Percentiles rank a stretch among this genome's conserved stretches.
phyloP scores from a whole-genome alignment of 2,329 filamentous ascomycete species.

The Aureobasidium sp. region DNA sequence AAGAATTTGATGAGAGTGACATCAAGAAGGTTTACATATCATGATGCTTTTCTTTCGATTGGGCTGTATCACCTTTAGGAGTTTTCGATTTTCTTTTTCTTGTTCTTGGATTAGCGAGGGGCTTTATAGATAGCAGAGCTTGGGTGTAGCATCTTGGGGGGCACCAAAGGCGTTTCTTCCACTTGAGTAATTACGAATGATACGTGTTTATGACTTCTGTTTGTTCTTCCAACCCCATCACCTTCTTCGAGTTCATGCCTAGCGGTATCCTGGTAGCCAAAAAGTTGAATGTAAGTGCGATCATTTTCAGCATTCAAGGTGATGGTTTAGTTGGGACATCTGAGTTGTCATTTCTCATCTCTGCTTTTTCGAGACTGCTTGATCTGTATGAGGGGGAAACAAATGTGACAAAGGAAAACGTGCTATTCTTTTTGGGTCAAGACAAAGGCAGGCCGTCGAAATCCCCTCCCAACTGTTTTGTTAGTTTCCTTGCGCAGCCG shows the following conservation, averaged over 20 bases:
- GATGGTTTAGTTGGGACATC: too few relatives aligned
- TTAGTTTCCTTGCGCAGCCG: too few relatives aligned
- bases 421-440: too few relatives aligned
- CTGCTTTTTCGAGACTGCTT: too few relatives aligned
- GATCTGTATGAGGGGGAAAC: too few relatives aligned
- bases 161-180: not conserved
- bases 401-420: too few relatives aligned
- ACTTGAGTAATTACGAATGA: not conserved
- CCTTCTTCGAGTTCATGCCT: not conserved
- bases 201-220: not conserved
- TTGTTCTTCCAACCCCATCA: not conserved
- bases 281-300: too few relatives aligned
- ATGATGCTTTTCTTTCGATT: not conserved
- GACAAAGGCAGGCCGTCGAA: too few relatives aligned
- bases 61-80: not conserved
- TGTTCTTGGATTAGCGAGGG: not conserved
- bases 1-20: constrained; percentile 54
- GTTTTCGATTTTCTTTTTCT: not conserved
- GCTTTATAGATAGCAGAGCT: not conserved
- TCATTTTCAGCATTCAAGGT: too few relatives aligned
- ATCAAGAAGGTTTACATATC: constrained; percentile 68
- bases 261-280: not conserved
- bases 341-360: too few relatives aligned
- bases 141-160: not conserved
- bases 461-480: too few relatives aligned